Conservation (phyloP, 345 rosid species). For the Rubroshorea leprosula region DNA sequence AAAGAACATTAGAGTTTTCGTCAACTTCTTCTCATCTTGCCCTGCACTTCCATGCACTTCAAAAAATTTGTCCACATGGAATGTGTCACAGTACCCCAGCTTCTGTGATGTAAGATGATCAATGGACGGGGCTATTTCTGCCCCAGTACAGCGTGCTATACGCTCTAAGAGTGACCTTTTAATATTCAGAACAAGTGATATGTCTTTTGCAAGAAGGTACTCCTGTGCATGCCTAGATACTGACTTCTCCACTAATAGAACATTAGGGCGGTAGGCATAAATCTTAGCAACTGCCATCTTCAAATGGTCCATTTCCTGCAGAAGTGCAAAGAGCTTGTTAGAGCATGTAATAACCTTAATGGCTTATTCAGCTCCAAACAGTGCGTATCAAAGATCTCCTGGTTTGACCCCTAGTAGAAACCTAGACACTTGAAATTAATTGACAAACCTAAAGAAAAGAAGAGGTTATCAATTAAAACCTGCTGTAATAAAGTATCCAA, state of each 20-base stretch:
- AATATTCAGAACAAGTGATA: slow-evolving; percentile 87
- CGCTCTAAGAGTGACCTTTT: slow-evolving; percentile 92
- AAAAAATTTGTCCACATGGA: slow-evolving; percentile 76
- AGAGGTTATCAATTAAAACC: slow-evolving; percentile 39
- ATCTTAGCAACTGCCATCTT: slow-evolving; percentile 98
- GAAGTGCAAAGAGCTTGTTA: slow-evolving; percentile 19
- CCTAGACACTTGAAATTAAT: slow-evolving; percentile 2
- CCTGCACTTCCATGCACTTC: slow-evolving; percentile 77
- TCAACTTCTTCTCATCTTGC: slow-evolving; percentile 67
- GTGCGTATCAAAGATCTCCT: too few relatives aligned
- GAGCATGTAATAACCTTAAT: background rate
- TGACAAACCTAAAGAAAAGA: slow-evolving; percentile 16
- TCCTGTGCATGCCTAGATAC: slow-evolving; percentile 94
- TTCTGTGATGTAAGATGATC: slow-evolving; percentile 85
- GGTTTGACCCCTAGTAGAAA: slow-evolving; percentile 1
- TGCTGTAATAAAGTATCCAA: slow-evolving; percentile 87
- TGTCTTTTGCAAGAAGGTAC: slow-evolving; percentile 88
- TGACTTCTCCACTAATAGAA: slow-evolving; percentile 94
- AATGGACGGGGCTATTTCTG: slow-evolving; percentile 81
- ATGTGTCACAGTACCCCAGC: slow-evolving; percentile 75
- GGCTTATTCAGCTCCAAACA: background rate
- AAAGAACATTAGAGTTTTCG: slow-evolving; percentile 86
- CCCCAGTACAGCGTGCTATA: slow-evolving; percentile 91
- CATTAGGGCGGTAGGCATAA: slow-evolving; percentile 67
- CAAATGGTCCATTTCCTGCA: slow-evolving; percentile 96